Base-by-base conservation (phyloP, 108 stramenopile genomes). In the Skeletonema potamos region DNA sequence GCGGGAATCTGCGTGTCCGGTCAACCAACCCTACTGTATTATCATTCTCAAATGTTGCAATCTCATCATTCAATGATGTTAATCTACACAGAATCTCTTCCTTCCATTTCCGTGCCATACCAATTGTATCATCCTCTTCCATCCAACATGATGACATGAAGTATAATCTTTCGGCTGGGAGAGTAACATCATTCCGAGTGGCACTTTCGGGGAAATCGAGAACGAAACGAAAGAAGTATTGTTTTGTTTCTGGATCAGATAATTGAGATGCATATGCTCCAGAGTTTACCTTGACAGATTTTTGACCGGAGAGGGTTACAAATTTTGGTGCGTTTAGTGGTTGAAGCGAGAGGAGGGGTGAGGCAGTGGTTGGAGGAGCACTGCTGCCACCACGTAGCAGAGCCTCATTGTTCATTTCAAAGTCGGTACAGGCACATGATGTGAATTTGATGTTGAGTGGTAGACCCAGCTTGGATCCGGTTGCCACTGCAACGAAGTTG, bases 91-190 rank as follows among this genome's bases (percentile, higher is more conserved):
- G 48, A 9, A 51, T 4, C 22, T 20, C 22, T 0, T 51, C 48
- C 22, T 24, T 51, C 48, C 48, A 51, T 17, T 51, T 22, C 0
- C 48, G 48, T 24, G 48, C 48, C 3, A 0, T 51, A 0, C 6
- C 8, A 22, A 51, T 51, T 20, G 7, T 24, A 51, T 51, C 22
- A 5, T 66, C 57, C 4, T 60, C 57, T 13, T n/a, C 2, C 1
- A 28, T 58, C 70, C 70, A 71, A 28, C 63, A 64, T 22, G 70
- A 48, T 15, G 70, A 44, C 27, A 71, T 73, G 30, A 73, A 73
- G 64, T 68, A 73, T 6, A 73, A 56, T 11, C 72, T 54, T 66
- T 68, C 72, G 3, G 72, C 72, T 2, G 72, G 72, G 22, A 73
- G 15, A 27, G 32, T 58, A 30, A 68, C 72, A 58, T 73, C 72